phyloP scores from a whole-genome alignment of 192 early-diverging fungal genomes.

The Gigaspora rosea region DNA sequence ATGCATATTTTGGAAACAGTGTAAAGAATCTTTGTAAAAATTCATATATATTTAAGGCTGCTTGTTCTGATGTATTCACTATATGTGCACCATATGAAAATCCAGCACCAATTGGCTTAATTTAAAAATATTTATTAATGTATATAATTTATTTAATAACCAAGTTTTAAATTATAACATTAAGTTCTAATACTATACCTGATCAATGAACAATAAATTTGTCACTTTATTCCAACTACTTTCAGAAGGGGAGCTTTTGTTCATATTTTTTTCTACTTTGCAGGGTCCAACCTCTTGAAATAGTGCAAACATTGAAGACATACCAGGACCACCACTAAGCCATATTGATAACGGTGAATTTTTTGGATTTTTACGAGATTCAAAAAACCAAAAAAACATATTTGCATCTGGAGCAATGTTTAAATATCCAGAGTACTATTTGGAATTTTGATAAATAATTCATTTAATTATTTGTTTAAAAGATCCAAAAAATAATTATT shows the following conservation, averaged over 20 bases:
- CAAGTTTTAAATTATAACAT: not conserved
- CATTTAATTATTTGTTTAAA: not conserved
- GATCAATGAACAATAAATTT: conserved; percentile 21
- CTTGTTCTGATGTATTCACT: conserved; percentile 46
- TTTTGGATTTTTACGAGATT: conserved; percentile 73
- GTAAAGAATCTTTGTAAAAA: conserved; percentile 54
- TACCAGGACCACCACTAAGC: conserved; percentile 84
- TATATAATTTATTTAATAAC: conserved; percentile 29
- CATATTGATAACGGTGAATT: conserved; percentile 76
- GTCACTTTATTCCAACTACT: conserved; percentile 21
- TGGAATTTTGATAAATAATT: not conserved
- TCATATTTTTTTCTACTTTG: conserved; percentile 71
- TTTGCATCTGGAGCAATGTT: not conserved
- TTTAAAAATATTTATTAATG: conserved; percentile 33
- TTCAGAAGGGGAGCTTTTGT: conserved; percentile 31
- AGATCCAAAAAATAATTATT: not conserved
- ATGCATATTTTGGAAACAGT: conserved; percentile 31
- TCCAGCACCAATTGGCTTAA: conserved; percentile 68
- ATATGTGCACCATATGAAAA: conserved; percentile 64
- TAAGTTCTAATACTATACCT: not conserved
- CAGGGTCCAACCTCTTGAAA: conserved; percentile 89
- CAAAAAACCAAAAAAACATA: conserved; percentile 92
- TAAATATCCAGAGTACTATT: conserved; percentile 4
- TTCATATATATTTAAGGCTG: conserved; percentile 45
- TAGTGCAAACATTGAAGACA: conserved; percentile 71